phyloP scores from a whole-genome alignment of 2,329 filamentous ascomycete genomes.

The Achaetomium macrosporum region DNA sequence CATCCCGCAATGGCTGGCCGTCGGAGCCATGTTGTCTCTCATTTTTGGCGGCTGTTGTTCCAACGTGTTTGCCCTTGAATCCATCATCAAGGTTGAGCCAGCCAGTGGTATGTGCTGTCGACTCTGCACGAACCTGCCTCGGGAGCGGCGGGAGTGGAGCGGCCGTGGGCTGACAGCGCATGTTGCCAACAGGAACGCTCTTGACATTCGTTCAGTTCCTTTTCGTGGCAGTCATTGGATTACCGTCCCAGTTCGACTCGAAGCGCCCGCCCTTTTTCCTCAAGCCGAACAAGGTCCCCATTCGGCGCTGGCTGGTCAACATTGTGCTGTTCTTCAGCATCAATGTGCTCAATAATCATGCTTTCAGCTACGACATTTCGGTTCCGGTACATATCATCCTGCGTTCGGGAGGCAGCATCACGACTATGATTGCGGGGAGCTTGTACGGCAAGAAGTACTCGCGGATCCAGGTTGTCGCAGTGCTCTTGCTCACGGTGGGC shows the following conservation, averaged over 20 bases:
- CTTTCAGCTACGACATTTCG: constrained; percentile 93
- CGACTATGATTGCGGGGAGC: constrained; percentile 87
- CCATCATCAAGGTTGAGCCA: constrained; percentile 88
- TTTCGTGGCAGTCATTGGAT: constrained; percentile 73
- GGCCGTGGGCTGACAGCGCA: constrained; percentile 5
- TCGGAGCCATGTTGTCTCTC: constrained; percentile 65
- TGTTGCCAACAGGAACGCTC: constrained; percentile 57
- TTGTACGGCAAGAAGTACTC: constrained; percentile 82
- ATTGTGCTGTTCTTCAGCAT: constrained; percentile 88
- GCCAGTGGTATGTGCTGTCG: constrained; percentile 58
- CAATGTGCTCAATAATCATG: constrained; percentile 95
- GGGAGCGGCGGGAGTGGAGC: background rate
- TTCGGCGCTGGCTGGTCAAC: constrained; percentile 80
- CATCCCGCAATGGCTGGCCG: constrained; percentile 57
- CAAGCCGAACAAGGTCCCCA: constrained; percentile 70
- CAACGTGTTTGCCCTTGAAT: constrained; percentile 91
- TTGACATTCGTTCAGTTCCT: constrained; percentile 86
- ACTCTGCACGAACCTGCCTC: background rate
- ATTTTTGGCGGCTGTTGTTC: constrained; percentile 73
- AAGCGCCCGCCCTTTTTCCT: constrained; percentile 66
- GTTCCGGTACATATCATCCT: constrained; percentile 96
- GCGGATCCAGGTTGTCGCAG: constrained; percentile 70
- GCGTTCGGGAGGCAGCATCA: constrained; percentile 89
- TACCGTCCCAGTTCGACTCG: constrained; percentile 66
- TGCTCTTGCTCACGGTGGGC: constrained; percentile 75